Conservation (phyloP, 805 yeast genomes). For the Ogataea paradorogensis region DNA sequence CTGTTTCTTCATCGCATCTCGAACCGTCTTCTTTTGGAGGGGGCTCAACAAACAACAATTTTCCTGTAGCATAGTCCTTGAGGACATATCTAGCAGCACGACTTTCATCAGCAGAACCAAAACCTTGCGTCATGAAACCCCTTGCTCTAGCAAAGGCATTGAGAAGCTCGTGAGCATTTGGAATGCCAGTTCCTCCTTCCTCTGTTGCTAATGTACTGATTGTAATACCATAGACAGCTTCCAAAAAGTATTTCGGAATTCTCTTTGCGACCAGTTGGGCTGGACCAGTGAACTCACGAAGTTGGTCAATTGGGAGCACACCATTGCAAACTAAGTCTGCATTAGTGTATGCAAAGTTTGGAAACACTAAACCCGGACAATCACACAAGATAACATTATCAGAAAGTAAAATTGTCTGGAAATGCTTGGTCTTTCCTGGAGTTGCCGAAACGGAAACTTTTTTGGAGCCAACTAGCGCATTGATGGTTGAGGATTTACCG, state of each 20-base stretch:
- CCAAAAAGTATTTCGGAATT: conserved; percentile 83
- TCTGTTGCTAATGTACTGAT: conserved; percentile 70
- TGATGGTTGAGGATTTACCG: conserved; percentile 84
- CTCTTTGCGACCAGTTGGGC: conserved; percentile 79
- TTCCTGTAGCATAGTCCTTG: conserved; percentile 94
- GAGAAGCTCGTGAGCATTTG: conserved; percentile 85
- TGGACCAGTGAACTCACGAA: conserved; percentile 90
- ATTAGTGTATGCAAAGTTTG: conserved; percentile 93
- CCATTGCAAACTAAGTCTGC: conserved; percentile 98
- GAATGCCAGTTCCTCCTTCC: conserved; percentile 88
- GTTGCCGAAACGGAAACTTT: conserved; percentile 98
- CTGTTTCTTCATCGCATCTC: conserved; percentile 48
- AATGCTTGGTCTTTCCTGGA: conserved; percentile 98
- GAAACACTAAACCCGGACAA: conserved; percentile 99
- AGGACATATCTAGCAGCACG: conserved; percentile 89
- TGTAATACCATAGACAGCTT: conserved; percentile 90
- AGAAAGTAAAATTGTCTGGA: conserved; percentile 88
- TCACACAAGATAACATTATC: conserved; percentile 87
- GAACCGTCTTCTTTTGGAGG: conserved; percentile 75
- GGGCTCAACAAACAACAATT: conserved; percentile 77
- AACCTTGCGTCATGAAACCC: conserved; percentile 96
- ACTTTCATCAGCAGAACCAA: conserved; percentile 94
- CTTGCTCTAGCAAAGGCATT: conserved; percentile 94
- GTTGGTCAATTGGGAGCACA: conserved; percentile 96
- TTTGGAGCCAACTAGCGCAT: conserved; percentile 93